These are phyloP conservation scores for Narthecium ossifragum DNA, from an alignment of 106 monocot genomes.

Conservation along the genomic window DNA sequence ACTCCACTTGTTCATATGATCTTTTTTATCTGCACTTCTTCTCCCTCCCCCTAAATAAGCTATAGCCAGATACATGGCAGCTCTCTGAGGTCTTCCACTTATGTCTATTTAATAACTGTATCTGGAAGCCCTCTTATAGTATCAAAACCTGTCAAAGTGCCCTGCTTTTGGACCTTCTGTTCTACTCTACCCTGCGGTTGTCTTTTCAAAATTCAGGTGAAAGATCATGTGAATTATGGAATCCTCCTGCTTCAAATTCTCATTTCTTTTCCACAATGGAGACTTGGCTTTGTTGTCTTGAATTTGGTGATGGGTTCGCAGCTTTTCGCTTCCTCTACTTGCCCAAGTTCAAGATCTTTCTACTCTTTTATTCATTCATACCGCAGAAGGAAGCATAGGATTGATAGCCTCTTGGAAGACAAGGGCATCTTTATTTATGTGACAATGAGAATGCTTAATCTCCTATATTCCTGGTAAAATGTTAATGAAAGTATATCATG, in stretches of 20 bases:
- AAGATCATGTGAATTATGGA: not conserved
- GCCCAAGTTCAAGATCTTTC: not conserved
- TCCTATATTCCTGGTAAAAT: not conserved
- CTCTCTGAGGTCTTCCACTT: constrained; percentile 1
- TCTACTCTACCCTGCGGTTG: not conserved
- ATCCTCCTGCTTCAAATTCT: not conserved
- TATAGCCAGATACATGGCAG: constrained; percentile 8
- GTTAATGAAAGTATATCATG: too few species aligned
- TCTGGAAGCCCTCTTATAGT: not conserved
- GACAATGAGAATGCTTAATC: not conserved
- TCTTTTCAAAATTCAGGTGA: not conserved
- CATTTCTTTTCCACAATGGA: not conserved
- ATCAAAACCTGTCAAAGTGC: too few species aligned
- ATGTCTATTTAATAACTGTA: not conserved
- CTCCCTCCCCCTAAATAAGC: constrained; percentile 4
- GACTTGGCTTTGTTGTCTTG: not conserved
- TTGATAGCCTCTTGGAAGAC: not conserved
- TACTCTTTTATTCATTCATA: not conserved
- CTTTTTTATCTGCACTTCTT: constrained; percentile 2
- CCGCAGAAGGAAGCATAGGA: not conserved
- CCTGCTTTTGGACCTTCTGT: too few species aligned
- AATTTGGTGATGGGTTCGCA: not conserved
- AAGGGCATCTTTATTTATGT: constrained; percentile 4
- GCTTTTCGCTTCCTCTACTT: constrained; percentile 4
- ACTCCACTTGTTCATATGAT: not conserved